Evolutionary conservation across 1,284 basidiomycete genomes (phyloP).

Genomic region (Cutaneotrichosporon cutaneum): DNA sequence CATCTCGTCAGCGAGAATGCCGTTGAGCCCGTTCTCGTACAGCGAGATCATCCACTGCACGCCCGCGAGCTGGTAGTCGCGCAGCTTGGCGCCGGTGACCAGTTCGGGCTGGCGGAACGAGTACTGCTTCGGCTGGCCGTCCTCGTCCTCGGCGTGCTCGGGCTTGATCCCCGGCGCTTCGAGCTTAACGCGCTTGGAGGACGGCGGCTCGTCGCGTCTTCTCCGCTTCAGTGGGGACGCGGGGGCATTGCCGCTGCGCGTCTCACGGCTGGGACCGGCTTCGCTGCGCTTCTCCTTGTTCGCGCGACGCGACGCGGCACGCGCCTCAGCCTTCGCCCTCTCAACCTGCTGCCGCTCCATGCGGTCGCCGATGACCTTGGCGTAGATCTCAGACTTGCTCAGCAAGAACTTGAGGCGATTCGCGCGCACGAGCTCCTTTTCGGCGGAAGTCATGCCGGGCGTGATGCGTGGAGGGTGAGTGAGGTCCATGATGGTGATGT

Average conservation of each 20-base stretch:
- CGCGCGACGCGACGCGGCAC: conserved; percentile 43
- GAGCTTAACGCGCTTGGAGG: conserved; percentile 12
- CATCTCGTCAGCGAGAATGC: conserved; percentile 83
- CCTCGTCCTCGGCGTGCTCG: conserved; percentile 24
- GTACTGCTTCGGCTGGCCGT: conserved; percentile 35
- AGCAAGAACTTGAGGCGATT: conserved; percentile 43
- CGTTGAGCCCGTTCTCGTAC: conserved; percentile 90
- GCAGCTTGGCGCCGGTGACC: conserved; percentile 78
- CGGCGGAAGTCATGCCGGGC: neutral
- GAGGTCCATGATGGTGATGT: neutral
- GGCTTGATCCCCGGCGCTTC: conserved; percentile 13
- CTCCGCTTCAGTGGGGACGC: conserved; percentile 14
- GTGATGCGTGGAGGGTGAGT: neutral
- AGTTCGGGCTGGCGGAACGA: conserved; percentile 67
- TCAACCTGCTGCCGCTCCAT: conserved; percentile 53
- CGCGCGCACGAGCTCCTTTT: conserved; percentile 40
- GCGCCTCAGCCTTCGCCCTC: conserved; percentile 43
- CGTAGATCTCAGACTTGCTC: conserved; percentile 53
- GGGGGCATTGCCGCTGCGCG: conserved; percentile 26
- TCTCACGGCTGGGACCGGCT: conserved; percentile 17
- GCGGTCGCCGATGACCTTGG: conserved; percentile 52
- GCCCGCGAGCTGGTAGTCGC: conserved; percentile 90
- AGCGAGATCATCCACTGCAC: conserved; percentile 94
- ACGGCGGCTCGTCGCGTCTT: conserved; percentile 1
- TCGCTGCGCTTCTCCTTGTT: conserved; percentile 48